Conservation (phyloP, 2,329 filamentous ascomycete species). For the Tothia fuscella region DNA sequence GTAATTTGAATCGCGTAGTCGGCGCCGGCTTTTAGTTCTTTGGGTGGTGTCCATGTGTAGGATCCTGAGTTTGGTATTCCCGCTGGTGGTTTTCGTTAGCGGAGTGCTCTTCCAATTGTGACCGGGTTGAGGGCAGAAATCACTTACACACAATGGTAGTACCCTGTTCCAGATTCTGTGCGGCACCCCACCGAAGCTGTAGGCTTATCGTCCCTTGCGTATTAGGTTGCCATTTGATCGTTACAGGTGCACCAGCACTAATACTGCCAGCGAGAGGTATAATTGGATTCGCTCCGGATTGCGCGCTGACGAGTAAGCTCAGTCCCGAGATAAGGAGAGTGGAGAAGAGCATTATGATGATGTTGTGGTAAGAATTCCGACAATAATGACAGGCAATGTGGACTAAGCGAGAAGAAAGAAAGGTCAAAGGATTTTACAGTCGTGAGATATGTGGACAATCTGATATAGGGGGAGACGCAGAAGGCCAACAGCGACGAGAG, state of each 20-base stretch:
- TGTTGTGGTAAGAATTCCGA: no score
- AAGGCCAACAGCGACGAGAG: no score
- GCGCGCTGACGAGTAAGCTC: not conserved
- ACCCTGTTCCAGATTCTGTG: conserved; percentile 29
- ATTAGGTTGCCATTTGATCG: conserved; percentile 38
- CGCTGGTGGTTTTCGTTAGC: conserved; percentile 25
- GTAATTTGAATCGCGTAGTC: conserved; percentile 12
- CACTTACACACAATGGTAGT: conserved; percentile 32
- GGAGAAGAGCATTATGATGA: not conserved
- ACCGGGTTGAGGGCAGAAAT: no score
- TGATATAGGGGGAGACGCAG: no score
- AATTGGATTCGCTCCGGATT: not conserved
- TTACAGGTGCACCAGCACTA: conserved; percentile 33
- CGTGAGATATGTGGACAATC: no score
- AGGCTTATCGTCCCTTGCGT: conserved; percentile 40
- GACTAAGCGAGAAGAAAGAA: no score
- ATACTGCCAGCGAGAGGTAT: conserved; percentile 14
- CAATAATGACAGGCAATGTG: no score
- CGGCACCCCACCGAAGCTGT: conserved; percentile 30
- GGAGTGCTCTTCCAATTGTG: no score
- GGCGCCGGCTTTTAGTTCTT: not conserved
- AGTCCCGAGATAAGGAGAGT: not conserved
- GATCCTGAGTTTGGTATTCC: conserved; percentile 36
- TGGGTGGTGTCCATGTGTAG: conserved; percentile 31
- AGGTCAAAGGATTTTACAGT: no score